These are phyloP conservation scores for Circinella umbellata DNA, from an alignment of 371 early-diverging fungal genomes.

Conservation along the genomic window DNA sequence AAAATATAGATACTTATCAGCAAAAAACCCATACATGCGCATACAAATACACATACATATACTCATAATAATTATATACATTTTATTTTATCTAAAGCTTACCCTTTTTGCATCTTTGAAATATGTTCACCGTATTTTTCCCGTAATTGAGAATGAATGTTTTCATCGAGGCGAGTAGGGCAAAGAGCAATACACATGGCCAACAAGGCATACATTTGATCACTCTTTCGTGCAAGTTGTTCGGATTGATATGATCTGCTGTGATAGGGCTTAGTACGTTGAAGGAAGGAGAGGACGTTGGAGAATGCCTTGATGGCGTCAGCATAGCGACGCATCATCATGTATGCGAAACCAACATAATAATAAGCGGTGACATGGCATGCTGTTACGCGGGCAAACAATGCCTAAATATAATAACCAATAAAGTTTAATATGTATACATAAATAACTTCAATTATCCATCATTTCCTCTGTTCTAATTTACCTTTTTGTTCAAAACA, in stretches of 20 bases:
- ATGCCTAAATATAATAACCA: conserved; percentile 55
- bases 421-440: background rate
- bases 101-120: conserved; percentile 83
- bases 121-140: conserved; percentile 94
- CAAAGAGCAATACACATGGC: conserved; percentile 90
- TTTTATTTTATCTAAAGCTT: conserved; percentile 13
- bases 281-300: conserved; percentile 87
- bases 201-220: conserved; percentile 93
- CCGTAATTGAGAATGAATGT: conserved; percentile 83
- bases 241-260: conserved; percentile 92
- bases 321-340: conserved; percentile 97
- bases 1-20: background rate
- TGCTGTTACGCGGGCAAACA: conserved; percentile 92
- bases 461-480: background rate
- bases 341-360: conserved; percentile 95
- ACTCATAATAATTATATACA: too few relatives aligned
- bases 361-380: conserved; percentile 97
- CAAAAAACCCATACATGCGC: too few relatives aligned
- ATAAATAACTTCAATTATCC: too few relatives aligned
- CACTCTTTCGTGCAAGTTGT: conserved; percentile 84
- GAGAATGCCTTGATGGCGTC: conserved; percentile 95
- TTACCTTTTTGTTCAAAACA: conserved; percentile 84
- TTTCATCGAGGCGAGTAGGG: conserved; percentile 94
- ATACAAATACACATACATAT: too few relatives aligned
- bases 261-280: conserved; percentile 93